phyloP scores from a whole-genome alignment of 129 eudicot species.

The Flaveria ramosissima region DNA sequence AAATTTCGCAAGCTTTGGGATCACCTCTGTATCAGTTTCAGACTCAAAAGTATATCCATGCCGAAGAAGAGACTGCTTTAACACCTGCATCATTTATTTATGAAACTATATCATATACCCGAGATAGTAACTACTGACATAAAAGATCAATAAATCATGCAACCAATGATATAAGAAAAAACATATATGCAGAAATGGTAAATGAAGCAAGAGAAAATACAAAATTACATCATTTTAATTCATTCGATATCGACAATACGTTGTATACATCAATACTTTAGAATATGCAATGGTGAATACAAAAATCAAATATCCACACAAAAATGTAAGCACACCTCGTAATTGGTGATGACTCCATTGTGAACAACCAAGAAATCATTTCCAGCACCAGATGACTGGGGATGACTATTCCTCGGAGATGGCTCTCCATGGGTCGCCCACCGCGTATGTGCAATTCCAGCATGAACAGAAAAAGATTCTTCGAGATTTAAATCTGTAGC shows the following conservation, averaged over 20 bases:
- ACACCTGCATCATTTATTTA: conserved; percentile 52
- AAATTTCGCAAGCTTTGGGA: conserved; percentile 97
- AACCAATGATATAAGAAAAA: background rate
- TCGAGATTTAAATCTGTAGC: conserved; percentile 73
- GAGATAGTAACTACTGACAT: background rate
- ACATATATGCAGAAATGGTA: background rate
- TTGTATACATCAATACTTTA: background rate
- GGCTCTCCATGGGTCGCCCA: conserved; percentile 99
- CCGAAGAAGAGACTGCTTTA: conserved; percentile 79
- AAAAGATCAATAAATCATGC: background rate
- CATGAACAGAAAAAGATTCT: conserved; percentile 80
- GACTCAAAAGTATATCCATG: conserved; percentile 96
- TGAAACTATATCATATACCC: conserved; percentile 13
- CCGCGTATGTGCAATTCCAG: conserved; percentile 99
- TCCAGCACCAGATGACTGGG: conserved; percentile 89
- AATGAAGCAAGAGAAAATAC: background rate
- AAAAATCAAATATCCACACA: background rate
- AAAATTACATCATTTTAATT: background rate
- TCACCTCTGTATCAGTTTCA: conserved; percentile 98
- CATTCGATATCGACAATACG: background rate
- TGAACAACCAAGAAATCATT: conserved; percentile 95
- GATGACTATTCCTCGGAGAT: conserved; percentile 94
- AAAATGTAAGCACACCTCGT: conserved; percentile 55
- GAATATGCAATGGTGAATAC: background rate
- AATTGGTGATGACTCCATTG: conserved; percentile 93